Conservation (phyloP, 345 rosid species). For the Salix udensis region DNA sequence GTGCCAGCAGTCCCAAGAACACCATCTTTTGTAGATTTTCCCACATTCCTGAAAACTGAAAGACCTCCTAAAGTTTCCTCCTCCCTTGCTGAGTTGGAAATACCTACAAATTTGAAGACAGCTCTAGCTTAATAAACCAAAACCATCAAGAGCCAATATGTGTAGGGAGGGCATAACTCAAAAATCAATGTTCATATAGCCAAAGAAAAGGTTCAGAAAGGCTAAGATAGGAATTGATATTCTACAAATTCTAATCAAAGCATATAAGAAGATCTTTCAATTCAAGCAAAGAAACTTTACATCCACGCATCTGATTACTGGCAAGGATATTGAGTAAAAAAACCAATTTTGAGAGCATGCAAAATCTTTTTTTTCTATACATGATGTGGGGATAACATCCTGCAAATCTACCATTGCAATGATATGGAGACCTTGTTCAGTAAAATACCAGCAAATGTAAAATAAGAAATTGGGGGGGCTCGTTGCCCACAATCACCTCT, state of each 20-base stretch:
- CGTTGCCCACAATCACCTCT: conserved; percentile 46
- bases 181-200: not conserved
- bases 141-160: not conserved
- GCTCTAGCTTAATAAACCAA: not conserved
- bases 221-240: not conserved
- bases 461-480: no score
- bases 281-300: not conserved
- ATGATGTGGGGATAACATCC: not conserved
- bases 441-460: not conserved
- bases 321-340: not conserved
- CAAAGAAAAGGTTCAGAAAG: not conserved
- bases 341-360: not conserved
- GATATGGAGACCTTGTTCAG: not conserved
- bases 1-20: conserved; percentile 74
- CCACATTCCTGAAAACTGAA: conserved; percentile 63
- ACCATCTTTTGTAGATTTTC: conserved; percentile 64
- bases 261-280: not conserved
- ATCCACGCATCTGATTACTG: not conserved
- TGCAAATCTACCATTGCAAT: not conserved
- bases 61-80: conserved; percentile 60
- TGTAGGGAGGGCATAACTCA: not conserved
- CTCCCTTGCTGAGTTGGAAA: conserved; percentile 44
- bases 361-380: not conserved
- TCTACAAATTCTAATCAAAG: no score
- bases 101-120: conserved; percentile 38